Evolutionary conservation across 2,329 filamentous ascomycete species (phyloP), one percentile per base, ranked within the genome.

Genomic region (Colletotrichum sp.): DNA sequence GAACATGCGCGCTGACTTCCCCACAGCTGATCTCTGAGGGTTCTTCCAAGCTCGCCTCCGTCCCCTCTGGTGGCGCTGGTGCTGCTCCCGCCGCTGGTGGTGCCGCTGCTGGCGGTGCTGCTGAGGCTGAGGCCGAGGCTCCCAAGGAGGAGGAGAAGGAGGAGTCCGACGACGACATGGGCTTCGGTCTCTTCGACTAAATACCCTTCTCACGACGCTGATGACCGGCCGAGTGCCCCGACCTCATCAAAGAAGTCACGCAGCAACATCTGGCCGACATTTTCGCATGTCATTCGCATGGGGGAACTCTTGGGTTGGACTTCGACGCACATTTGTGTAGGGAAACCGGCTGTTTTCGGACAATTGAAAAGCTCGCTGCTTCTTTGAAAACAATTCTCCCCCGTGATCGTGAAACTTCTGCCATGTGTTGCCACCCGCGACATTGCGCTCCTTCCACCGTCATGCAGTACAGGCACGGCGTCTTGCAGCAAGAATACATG

Each of bases 11-110:
- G 65, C 77, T 78, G 52, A 79, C 71, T 5, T 15, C 5, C 7
- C 5, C 79, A 78, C 82, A 99, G 97, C 90, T 99, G 89, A 98
- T 99, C 88, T 83, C 95, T 83, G 92, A 96, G 89, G 97, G 97
- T 86, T 93, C 95, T 81, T 85, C 90, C 88, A 99, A 99, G 94
- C 95, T 99, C 84, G 97, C 97, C 83, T 98, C 96, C 89, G 96
- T 99, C 85, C 96, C 97, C 88, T 95, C 95, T 84, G 97, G 96
- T 84, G 96, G 96, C 88, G 92, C 90, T 85, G 95, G 93, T 86
- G 95, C 91, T 88, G 95, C 90, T 83, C 90, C 89, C 83, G 90
- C 89, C 83, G 91, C 90, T 86, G 92, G 89, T 85, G 94, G 89
- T 85, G 93, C 89, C 81, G 93, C 89, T 81, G 94, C 89, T 82